Evolutionary conservation across 192 early-diverging fungal genomes (phyloP).

Genomic region (Backusella parvicylindrica): DNA sequence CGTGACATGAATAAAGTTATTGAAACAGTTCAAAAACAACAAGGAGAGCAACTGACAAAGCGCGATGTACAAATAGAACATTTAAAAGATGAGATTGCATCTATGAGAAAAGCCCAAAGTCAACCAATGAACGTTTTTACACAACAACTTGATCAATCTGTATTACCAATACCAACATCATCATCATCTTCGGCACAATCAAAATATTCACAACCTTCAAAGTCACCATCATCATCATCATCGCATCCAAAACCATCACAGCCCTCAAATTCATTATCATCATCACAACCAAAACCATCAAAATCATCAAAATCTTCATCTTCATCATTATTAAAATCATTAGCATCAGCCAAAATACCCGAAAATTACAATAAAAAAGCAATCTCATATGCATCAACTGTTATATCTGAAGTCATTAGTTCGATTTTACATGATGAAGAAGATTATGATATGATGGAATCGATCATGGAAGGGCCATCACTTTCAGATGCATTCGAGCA

Average conservation of each 20-base stretch:
- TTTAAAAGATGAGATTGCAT: not conserved
- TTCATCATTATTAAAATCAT: not conserved
- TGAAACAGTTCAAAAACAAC: not conserved
- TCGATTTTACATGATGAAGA: not conserved
- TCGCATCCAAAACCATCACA: not conserved
- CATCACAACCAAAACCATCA: not conserved
- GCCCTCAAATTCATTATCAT: not conserved
- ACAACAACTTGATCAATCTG: not conserved
- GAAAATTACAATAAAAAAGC: not conserved
- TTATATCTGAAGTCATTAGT: not conserved
- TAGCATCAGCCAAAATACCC: not conserved
- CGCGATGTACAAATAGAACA: constrained; percentile 4
- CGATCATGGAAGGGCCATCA: not conserved
- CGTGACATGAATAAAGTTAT: constrained; percentile 1
- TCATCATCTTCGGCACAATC: not conserved
- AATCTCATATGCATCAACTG: not conserved
- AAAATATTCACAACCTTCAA: not conserved
- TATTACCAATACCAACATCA: not conserved
- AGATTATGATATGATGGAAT: not conserved
- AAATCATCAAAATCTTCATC: not conserved
- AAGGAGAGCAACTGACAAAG: not conserved
- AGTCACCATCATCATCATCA: not conserved
- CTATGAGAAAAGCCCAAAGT: not conserved
- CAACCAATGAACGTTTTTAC: not conserved
- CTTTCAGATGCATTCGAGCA: not conserved